Evolutionary conservation across 345 rosid genomes (phyloP).

Genomic region (Kandelia obovata): DNA sequence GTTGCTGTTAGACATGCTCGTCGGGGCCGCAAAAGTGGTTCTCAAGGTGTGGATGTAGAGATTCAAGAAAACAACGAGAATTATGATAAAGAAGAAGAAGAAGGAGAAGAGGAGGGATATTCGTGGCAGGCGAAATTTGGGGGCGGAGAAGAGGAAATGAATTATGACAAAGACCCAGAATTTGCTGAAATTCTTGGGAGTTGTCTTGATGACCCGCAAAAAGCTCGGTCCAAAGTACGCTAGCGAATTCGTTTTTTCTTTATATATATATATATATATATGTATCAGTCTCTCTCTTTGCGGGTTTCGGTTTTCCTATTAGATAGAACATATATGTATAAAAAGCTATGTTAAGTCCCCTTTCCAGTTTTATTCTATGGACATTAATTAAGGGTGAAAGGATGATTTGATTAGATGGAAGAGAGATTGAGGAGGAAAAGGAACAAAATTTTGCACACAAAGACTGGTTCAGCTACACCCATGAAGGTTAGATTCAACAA

Average conservation of each 20-base stretch:
- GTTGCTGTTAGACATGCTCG: conserved; percentile 4
- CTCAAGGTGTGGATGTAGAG: conserved; percentile 20
- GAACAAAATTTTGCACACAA: conserved; percentile 66
- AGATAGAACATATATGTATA: too few species aligned
- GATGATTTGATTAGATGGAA: conserved; percentile 56
- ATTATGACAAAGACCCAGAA: conserved; percentile 82
- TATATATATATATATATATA: too few species aligned
- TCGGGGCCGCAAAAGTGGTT: conserved; percentile 8
- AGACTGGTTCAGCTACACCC: conserved; percentile 73
- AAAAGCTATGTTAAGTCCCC: neutral
- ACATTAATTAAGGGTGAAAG: conserved; percentile 6
- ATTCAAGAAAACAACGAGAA: conserved; percentile 21
- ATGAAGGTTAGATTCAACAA: conserved; percentile 78
- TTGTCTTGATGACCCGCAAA: conserved; percentile 68
- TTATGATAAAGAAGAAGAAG: conserved; percentile 7
- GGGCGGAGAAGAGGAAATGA: conserved; percentile 45
- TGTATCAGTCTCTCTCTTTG: too few species aligned
- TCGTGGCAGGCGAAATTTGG: conserved; percentile 27
- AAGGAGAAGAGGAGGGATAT: conserved; percentile 13
- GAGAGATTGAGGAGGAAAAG: conserved; percentile 83
- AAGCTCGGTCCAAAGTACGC: conserved; percentile 68
- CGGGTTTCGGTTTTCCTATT: too few species aligned
- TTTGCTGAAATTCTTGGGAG: conserved; percentile 79
- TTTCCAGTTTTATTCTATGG: neutral
- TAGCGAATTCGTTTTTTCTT: neutral